phyloP scores from a whole-genome alignment of 768 basidiomycete species.

The Russula earlei region DNA sequence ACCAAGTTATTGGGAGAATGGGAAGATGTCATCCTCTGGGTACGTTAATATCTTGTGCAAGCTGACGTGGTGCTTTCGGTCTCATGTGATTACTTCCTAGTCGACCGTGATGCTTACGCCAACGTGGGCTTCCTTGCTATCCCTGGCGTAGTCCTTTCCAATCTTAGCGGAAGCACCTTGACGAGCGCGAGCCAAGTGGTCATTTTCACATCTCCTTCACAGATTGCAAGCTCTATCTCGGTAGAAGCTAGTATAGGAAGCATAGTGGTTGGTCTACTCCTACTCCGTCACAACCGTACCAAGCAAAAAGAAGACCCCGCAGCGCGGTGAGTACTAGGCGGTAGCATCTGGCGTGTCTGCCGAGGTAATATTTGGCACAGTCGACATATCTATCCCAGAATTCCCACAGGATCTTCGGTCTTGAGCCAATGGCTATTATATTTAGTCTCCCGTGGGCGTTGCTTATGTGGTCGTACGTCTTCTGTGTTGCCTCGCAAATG shows the following conservation, averaged over 20 bases:
- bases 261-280: conserved; percentile 3
- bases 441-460: conserved; percentile 48
- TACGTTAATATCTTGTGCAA: neutral
- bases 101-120: conserved; percentile 27
- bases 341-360: too few relatives aligned
- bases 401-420: conserved; percentile 29
- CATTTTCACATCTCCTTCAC: neutral
- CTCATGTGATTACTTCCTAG: conserved; percentile 3
- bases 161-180: neutral
- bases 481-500: too few relatives aligned
- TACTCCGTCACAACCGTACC: neutral
- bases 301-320: neutral
- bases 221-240: conserved; percentile 13
- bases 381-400: conserved; percentile 22
- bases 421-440: conserved; percentile 43
- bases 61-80: too few relatives aligned
- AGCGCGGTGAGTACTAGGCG: too few relatives aligned
- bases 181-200: neutral
- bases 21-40: conserved; percentile 12
- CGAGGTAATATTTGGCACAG: neutral
- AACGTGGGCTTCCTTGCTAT: conserved; percentile 30
- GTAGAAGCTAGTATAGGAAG: conserved; percentile 7
- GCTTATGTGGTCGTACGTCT: conserved; percentile 50
- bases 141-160: conserved; percentile 22
- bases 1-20: conserved; percentile 7